Conservation (phyloP, 106 monocot species). For the Posidonia australis region DNA sequence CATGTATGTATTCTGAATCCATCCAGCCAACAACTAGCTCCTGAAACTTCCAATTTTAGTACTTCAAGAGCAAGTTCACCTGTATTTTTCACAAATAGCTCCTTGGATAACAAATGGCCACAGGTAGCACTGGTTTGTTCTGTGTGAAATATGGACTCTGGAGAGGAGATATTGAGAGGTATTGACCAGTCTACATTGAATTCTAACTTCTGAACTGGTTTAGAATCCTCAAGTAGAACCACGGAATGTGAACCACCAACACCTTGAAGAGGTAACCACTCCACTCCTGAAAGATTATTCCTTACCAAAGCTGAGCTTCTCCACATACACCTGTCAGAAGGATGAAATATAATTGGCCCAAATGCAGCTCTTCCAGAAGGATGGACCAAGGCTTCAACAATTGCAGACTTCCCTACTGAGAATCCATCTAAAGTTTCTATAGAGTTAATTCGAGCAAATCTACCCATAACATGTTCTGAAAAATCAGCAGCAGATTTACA, state of each 20-base stretch:
- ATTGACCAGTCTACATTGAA: slow-evolving; percentile 28
- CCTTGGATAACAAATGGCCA: slow-evolving; percentile 35
- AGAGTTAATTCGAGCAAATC: slow-evolving; percentile 19
- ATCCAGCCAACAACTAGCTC: slow-evolving; percentile 37
- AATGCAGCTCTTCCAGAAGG: slow-evolving; percentile 42
- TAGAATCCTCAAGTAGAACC: slow-evolving; percentile 46
- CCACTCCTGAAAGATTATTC: slow-evolving; percentile 77
- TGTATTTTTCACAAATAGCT: slow-evolving; percentile 56
- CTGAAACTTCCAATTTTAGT: slow-evolving; percentile 46
- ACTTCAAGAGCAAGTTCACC: slow-evolving; percentile 65
- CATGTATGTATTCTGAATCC: slow-evolving; percentile 53
- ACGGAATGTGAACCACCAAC: slow-evolving; percentile 53
- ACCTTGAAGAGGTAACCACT: slow-evolving; percentile 60
- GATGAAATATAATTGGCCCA: slow-evolving; percentile 67
- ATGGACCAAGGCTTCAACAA: slow-evolving; percentile 44
- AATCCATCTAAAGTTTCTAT: slow-evolving; percentile 42
- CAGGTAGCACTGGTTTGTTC: slow-evolving; percentile 27
- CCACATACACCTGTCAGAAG: slow-evolving; percentile 63
- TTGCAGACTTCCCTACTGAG: slow-evolving; percentile 38
- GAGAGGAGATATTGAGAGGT: slow-evolving; percentile 34
- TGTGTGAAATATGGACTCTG: not conserved
- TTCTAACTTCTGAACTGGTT: slow-evolving; percentile 45
- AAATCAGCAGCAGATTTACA: slow-evolving; percentile 37
- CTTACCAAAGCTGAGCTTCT: slow-evolving; percentile 68
- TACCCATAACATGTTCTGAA: slow-evolving; percentile 15